Evolutionary conservation across 108 stramenopile genomes (phyloP), one percentile per base, ranked within the genome.

Genomic region (Epipyxis sp.): DNA sequence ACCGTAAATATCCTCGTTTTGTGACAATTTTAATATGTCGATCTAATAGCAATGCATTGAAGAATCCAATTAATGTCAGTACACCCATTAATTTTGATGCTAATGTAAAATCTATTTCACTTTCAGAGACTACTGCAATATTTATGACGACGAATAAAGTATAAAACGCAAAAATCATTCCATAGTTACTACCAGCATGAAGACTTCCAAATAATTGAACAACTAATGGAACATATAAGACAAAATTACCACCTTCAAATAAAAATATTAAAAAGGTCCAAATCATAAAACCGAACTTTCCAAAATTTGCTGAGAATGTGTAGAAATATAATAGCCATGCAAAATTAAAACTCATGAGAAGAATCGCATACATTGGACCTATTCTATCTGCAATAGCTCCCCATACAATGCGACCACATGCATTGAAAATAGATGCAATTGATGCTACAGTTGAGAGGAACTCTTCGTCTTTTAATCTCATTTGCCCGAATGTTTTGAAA

Each of bases 221-320:
- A 37, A 32, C 34, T 10, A 74, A 27, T 10, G 71, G 50, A 16
- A 57, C 20, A 42, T 74, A 74, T 32, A 74, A 57, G 3, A 57
- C 71, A 37, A 74, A 74, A 25, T 74, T 74, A 6, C 32, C 71
- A 10, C 71, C 71, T 57, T 74, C 71, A 42, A 13, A 54, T 6
- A 74, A 74, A 32, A 74, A 74, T 16, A 74, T 37, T 10, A 65
- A 32, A 25, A 65, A 65, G 6, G 61, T 65, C 3, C 25, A 65
- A 29, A 65, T 29, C 3, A 32, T 32, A 65, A 65, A 65, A 37
- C 61, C 61, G 3, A 10, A 16, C 34, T 3, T 3, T 65, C 61
- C 61, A 32, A 29, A 29, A 32, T 35, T 6, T 37, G 25, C 35
- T 10, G 13, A 10, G 6, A 32, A 65, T 3, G 61, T 6, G 25